Base-by-base conservation (phyloP, 2,329 filamentous ascomycete species). In the Pseudofabraea citricarpa region DNA sequence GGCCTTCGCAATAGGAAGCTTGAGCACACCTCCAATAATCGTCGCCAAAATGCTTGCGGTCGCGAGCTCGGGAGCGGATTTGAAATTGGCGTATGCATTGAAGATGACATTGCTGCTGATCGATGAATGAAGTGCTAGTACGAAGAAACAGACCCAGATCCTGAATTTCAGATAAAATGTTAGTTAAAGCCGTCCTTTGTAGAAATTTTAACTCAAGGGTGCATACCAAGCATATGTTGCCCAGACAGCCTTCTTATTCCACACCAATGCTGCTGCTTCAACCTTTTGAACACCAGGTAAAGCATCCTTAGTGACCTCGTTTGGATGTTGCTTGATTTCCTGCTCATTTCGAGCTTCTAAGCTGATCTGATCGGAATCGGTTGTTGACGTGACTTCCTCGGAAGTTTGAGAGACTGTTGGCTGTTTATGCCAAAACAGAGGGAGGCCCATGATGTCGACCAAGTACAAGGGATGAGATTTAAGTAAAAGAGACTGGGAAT, bases 1-100 rank as follows among this genome's bases (percentile, higher is more conserved):
- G 19, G 85, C 69, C 60, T 86, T 87, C 41, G 83, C 81, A 51
- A 83, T 72, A 12, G 57, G 57, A 8, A 60, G 43, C 32, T 52
- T 50, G 27, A 31, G 16, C 13, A 31, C 27, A 31, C 27, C 27
- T 4, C 13, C 16, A 7, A 15, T 43, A 36, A 59, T 52, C 20
- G 48, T 43, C 3, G 55, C 54, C n/a, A 61, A 46, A 22, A 61
- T 58, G 4, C 35, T 35, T 1, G 54, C 59, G 7, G 54, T 56
- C 9, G 49, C 47, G 1, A 47, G 49, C 24, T 58, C 41, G 12
- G 56, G 51, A 6, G 56, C 48, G 3, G 49, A 23, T 2, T 19
- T 13, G 36, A 61, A 61, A 5, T 48, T 47, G 7, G 48, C 51
- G 6, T 55, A 58, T 6, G 58, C 58, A 39, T 58, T 59, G 16